Conservation (phyloP, 2,329 filamentous ascomycete species). For the Beauveria caledonica region DNA sequence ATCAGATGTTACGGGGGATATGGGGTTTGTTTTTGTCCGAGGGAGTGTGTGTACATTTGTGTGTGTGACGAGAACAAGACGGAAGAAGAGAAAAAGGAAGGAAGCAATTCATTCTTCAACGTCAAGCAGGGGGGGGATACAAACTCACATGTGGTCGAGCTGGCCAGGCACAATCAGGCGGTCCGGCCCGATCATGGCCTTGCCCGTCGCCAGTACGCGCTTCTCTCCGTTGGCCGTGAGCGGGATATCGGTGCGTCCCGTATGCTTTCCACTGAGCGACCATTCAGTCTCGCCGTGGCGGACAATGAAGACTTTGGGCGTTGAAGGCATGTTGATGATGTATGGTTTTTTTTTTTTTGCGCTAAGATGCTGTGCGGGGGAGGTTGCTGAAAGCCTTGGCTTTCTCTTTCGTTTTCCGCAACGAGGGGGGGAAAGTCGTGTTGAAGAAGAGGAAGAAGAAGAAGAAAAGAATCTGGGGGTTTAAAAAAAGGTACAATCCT, state of each 20-base stretch:
- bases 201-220: slow-evolving; percentile 66
- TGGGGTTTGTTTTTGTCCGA: not conserved
- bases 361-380: too few species aligned
- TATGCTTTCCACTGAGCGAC: slow-evolving; percentile 81
- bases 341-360: too few species aligned
- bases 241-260: slow-evolving; percentile 76
- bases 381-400: too few species aligned
- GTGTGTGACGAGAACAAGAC: not conserved
- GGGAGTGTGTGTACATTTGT: not conserved
- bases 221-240: slow-evolving; percentile 76
- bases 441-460: too few species aligned
- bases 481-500: too few species aligned
- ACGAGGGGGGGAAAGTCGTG: too few species aligned
- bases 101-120: not conserved
- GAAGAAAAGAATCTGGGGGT: too few species aligned
- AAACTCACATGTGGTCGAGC: slow-evolving; percentile 68
- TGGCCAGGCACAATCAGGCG: slow-evolving; percentile 76
- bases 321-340: slow-evolving; percentile 19
- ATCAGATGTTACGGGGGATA: not conserved
- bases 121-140: too few species aligned
- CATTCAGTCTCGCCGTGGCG: slow-evolving; percentile 95
- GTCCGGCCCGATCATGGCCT: slow-evolving; percentile 75
- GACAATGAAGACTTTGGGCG: slow-evolving; percentile 70
- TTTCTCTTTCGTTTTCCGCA: too few species aligned
- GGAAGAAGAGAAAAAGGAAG: not conserved